These are phyloP conservation scores for Diaporthe sp. DNA, from an alignment of 2,329 filamentous ascomycete species.

Conservation along the genomic window DNA sequence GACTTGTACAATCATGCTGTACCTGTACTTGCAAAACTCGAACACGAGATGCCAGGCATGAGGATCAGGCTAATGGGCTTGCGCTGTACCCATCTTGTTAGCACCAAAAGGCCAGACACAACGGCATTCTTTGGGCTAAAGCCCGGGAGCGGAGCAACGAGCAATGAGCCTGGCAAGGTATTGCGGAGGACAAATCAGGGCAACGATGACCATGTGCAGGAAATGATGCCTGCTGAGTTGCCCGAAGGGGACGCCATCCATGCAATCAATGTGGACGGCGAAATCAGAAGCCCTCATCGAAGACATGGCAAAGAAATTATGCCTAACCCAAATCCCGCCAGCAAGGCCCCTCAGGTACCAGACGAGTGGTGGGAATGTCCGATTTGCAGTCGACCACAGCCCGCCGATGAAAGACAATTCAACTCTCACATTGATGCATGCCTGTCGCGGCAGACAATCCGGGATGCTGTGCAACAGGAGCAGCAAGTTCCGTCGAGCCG, in stretches of 20 bases:
- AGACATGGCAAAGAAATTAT: conserved; percentile 67
- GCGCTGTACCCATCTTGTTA: conserved; percentile 88
- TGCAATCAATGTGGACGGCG: conserved; percentile 69
- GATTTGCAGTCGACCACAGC: conserved; percentile 84
- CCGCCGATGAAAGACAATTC: conserved; percentile 81
- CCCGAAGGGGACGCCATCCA: conserved; percentile 54
- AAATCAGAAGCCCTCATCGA: conserved; percentile 50
- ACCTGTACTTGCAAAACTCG: conserved; percentile 86
- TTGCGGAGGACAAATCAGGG: conserved; percentile 18
- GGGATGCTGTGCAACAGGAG: conserved; percentile 78
- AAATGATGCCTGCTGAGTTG: conserved; percentile 77
- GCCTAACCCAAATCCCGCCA: conserved; percentile 62
- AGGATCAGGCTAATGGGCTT: conserved; percentile 89
- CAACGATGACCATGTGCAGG: conserved; percentile 68
- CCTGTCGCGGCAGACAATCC: conserved; percentile 87
- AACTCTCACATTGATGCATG: conserved; percentile 96
- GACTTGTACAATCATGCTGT: conserved; percentile 87
- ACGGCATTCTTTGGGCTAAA: conserved; percentile 83
- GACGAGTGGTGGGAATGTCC: conserved; percentile 86
- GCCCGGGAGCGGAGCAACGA: conserved; percentile 46
- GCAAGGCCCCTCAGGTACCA: conserved; percentile 49
- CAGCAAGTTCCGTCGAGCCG: conserved; percentile 39
- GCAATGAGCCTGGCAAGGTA: conserved; percentile 38
- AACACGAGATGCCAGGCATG: conserved; percentile 85
- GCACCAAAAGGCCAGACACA: conserved; percentile 84